Percentiles rank a stretch among this genome's conserved stretches.
phyloP scores from a whole-genome alignment of 176 grass and related monocot genomes.

The Bothriochloa decipiens region DNA sequence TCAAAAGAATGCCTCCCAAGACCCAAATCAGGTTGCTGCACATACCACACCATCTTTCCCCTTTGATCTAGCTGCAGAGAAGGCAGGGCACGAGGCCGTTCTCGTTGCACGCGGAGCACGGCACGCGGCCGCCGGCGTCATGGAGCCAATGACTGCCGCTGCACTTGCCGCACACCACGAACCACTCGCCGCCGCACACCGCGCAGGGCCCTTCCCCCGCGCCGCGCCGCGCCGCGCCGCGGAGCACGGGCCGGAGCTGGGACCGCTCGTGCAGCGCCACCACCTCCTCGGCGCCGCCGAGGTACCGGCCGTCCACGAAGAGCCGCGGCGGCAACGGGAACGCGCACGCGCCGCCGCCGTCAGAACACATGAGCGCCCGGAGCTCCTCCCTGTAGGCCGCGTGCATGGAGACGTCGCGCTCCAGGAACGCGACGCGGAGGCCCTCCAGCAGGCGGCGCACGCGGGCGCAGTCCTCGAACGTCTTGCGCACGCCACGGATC shows the following conservation, averaged over 20 bases:
- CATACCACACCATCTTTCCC: background rate
- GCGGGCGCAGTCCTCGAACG: conserved; percentile 80
- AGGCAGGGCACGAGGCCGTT: conserved; percentile 56
- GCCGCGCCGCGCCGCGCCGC: conserved; percentile 15
- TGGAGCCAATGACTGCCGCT: conserved; percentile 76
- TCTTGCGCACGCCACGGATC: conserved; percentile 70
- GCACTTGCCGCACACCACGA: conserved; percentile 72
- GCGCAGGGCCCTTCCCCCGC: conserved; percentile 50
- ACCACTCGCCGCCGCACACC: conserved; percentile 71
- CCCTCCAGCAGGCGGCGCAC: conserved; percentile 66
- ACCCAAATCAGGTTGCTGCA: background rate
- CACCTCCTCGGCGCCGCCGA: conserved; percentile 85
- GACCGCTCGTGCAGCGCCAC: conserved; percentile 64
- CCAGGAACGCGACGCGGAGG: conserved; percentile 63
- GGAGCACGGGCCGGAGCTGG: conserved; percentile 52
- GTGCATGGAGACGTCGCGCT: conserved; percentile 88
- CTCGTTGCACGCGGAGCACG: conserved; percentile 46
- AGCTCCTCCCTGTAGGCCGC: conserved; percentile 75
- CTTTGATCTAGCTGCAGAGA: conserved; percentile 38
- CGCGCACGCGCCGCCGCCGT: background rate
- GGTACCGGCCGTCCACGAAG: conserved; percentile 69
- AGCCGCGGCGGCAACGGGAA: conserved; percentile 63
- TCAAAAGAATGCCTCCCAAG: background rate
- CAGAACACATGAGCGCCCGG: conserved; percentile 40
- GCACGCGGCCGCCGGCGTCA: conserved; percentile 46